Conservation (phyloP, 345 rosid genomes). For the Salix purpurea region DNA sequence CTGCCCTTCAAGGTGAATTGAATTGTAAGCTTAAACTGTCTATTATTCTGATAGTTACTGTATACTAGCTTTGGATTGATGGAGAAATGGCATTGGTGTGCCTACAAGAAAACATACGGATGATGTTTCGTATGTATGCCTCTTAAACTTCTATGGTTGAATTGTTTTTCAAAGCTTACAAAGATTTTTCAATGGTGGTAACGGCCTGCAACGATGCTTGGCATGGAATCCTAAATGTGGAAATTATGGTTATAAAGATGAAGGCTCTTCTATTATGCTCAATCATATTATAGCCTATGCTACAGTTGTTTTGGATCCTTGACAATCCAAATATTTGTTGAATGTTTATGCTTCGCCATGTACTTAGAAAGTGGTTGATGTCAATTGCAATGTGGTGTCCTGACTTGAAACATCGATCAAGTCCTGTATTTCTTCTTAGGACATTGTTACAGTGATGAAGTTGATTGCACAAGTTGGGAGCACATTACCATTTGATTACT, state of each 20-base stretch:
- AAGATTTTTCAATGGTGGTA: background rate
- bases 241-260: background rate
- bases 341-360: background rate
- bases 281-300: background rate
- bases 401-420: background rate
- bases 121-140: background rate
- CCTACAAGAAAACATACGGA: background rate
- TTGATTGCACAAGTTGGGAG: background rate
- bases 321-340: background rate
- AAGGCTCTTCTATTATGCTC: background rate
- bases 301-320: background rate
- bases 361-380: background rate
- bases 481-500: background rate
- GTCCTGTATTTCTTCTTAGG: background rate
- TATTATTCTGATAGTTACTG: background rate
- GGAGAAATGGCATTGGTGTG: background rate
- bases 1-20: background rate
- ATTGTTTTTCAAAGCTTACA: slow-evolving; percentile 4
- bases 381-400: background rate
- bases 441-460: background rate
- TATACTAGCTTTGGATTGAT: background rate
- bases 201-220: background rate
- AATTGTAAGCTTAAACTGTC: background rate
- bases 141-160: slow-evolving; percentile 1
- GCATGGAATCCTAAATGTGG: background rate